Evolutionary conservation across 192 early-diverging fungal genomes (phyloP), one percentile per base, ranked within the genome.

Genomic region (Backusella sp.): DNA sequence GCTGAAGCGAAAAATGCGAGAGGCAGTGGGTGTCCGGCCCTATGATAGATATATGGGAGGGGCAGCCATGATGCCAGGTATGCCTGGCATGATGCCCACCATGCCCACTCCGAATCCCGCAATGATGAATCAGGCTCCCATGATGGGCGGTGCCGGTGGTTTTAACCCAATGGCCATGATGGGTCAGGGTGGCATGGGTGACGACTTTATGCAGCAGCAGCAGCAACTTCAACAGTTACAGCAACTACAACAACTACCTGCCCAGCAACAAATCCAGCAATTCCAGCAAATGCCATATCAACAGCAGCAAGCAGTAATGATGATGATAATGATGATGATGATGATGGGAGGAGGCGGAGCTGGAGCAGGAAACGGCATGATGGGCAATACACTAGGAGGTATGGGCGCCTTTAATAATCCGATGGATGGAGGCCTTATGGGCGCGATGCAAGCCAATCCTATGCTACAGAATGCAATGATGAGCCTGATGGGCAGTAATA

Each of bases 41-140:
- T 62, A 62, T 28, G 23, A 23, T 28, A 62, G 56, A 28, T 62
- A 26, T 26, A 41, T 62, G 56, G 56, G 23, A 62, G 21, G 21
- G 3, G 9, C 8, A 0, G 23, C 68, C 34, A 39, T 69, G 35
- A 37, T 41, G 34, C 68, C 36, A 19, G n/a, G 37, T 0, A 39
- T 41, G n/a, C n/a, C 19, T 37, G 36, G 11, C 19, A 39, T 39
- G 36, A 69, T 69, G 68, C 34, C 35, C n/a, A 17, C 35, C n/a
- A 36, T 21, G 14, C 19, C n/a, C 6, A 37, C 35, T 14, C 34
- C 56, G 56, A 62, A 69, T 69, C 68, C 68, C 19, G 6, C 19
- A 6, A 37, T 69, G 68, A 69, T 69, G 68, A 62, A 62, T 62
- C 68, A 69, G 26, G 5, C 34, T 2, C 68, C 68, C 34, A 69